phyloP scores from a whole-genome alignment of 2,329 filamentous ascomycete species.

The Penicillium sp. region DNA sequence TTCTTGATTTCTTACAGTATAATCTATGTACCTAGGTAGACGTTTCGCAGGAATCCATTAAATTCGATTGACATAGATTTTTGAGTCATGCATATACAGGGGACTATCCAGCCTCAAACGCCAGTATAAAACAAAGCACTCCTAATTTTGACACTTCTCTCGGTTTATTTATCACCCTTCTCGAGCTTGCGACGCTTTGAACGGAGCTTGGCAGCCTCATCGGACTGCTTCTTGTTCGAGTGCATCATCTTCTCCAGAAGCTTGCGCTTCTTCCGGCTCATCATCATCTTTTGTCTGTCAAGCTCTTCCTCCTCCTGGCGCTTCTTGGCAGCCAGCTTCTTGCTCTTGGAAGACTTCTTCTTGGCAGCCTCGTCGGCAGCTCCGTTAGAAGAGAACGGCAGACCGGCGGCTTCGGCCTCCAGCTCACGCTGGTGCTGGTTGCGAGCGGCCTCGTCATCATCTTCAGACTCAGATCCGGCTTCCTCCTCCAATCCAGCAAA shows the following conservation, averaged over 20 bases:
- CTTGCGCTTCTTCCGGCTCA: conserved; percentile 97
- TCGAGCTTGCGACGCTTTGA: conserved; percentile 91
- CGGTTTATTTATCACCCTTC: conserved; percentile 48
- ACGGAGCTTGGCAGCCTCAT: conserved; percentile 83
- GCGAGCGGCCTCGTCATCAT: conserved; percentile 65
- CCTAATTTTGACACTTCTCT: conserved; percentile 17
- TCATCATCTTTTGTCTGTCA: conserved; percentile 95
- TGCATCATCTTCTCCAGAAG: conserved; percentile 97
- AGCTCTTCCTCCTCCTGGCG: conserved; percentile 79
- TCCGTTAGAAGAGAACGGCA: conserved; percentile 53
- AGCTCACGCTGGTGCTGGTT: conserved; percentile 84
- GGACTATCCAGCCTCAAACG: conserved; percentile 31
- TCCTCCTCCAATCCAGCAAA: conserved; percentile 58
- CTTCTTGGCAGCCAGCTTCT: conserved; percentile 70
- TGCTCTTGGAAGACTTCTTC: conserved; percentile 70
- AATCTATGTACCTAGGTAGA: too few species aligned
- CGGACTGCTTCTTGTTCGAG: conserved; percentile 90
- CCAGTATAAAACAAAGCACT: conserved; percentile 19
- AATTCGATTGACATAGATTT: conserved; percentile 27
- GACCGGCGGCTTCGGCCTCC: conserved; percentile 84
- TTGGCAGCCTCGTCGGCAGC: conserved; percentile 64
- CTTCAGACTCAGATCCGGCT: conserved; percentile 54
- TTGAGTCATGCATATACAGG: conserved; percentile 33
- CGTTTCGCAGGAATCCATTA: conserved; percentile 8
- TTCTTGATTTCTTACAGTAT: too few species aligned